These are phyloP conservation scores for Candida easanensis DNA, from an alignment of 805 yeast genomes.

Conservation along the genomic window DNA sequence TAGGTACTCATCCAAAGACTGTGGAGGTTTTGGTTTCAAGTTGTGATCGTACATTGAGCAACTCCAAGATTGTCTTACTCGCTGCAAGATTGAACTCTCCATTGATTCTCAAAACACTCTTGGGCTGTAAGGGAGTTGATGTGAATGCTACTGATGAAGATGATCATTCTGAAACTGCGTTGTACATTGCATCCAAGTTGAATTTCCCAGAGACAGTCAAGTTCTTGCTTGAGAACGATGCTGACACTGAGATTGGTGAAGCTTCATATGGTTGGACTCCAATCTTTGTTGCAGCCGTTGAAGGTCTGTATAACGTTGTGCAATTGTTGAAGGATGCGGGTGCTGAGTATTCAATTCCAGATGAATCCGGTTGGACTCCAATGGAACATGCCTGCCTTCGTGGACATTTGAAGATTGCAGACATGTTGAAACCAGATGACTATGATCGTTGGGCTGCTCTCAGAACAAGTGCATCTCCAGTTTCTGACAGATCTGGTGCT, in stretches of 20 bases:
- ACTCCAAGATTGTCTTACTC: constrained; percentile 58
- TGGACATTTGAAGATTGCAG: constrained; percentile 76
- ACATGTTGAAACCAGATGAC: constrained; percentile 51
- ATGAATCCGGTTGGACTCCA: constrained; percentile 95
- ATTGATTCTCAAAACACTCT: constrained; percentile 50
- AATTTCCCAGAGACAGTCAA: constrained; percentile 52
- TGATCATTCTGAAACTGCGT: constrained; percentile 65
- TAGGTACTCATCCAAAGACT: constrained; percentile 81
- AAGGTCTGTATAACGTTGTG: constrained; percentile 65
- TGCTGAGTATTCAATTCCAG: constrained; percentile 55
- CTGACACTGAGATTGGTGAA: constrained; percentile 76
- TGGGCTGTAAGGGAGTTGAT: constrained; percentile 56
- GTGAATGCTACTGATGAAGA: constrained; percentile 60
- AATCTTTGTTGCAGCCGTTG: constrained; percentile 83
- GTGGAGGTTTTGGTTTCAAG: constrained; percentile 56
- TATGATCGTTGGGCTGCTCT: constrained; percentile 23
- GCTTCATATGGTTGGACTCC: constrained; percentile 92
- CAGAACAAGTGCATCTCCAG: constrained; percentile 6
- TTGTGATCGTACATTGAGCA: constrained; percentile 36
- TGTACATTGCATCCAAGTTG: constrained; percentile 76
- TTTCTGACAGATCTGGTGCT: constrained; percentile 12
- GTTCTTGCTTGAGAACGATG: constrained; percentile 53
- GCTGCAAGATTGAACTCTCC: constrained; percentile 60
- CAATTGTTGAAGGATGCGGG: constrained; percentile 49
- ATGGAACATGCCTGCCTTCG: constrained; percentile 92